A percentile compares a stretch with the other conserved stretches of the same genome.
These are phyloP conservation scores for Oehlia diaphana DNA, from an alignment of 192 early-diverging fungal genomes.

Conservation along the genomic window DNA sequence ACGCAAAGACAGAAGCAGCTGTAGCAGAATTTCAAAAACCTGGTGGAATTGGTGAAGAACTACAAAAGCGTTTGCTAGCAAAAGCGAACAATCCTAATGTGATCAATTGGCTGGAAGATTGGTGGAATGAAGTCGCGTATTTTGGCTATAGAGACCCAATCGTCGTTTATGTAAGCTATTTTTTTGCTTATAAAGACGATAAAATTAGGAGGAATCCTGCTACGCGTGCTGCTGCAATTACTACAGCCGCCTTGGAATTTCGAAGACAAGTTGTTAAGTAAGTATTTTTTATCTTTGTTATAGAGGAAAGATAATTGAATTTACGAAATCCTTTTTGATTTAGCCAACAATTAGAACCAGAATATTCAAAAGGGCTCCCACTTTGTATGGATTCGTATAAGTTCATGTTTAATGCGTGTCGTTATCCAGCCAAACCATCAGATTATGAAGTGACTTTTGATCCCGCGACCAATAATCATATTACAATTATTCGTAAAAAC, in stretches of 20 bases:
- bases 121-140: conserved; percentile 98
- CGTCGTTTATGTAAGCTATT: conserved; percentile 96
- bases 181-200: conserved; percentile 93
- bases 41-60: conserved; percentile 76
- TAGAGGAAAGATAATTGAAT: background rate
- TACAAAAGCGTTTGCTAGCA: conserved; percentile 83
- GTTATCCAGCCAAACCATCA: conserved; percentile 83
- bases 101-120: conserved; percentile 92
- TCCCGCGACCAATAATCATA: conserved; percentile 75
- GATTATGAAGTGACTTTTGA: conserved; percentile 78
- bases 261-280: conserved; percentile 72
- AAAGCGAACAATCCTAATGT: conserved; percentile 70
- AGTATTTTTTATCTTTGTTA: conserved; percentile 22
- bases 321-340: background rate
- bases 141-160: conserved; percentile 94
- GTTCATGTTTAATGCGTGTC: conserved; percentile 96
- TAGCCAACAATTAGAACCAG: conserved; percentile 77
- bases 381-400: conserved; percentile 91
- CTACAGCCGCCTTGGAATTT: conserved; percentile 89
- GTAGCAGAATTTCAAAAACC: conserved; percentile 81
- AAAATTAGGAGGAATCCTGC: conserved; percentile 73
- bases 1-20: conserved; percentile 60
- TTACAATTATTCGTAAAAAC: conserved; percentile 88
- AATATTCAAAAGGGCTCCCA: conserved; percentile 74
- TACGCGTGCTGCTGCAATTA: conserved; percentile 85